phyloP scores from a whole-genome alignment of 2,329 filamentous ascomycete genomes.

The Clarireedia homoeocarpa region DNA sequence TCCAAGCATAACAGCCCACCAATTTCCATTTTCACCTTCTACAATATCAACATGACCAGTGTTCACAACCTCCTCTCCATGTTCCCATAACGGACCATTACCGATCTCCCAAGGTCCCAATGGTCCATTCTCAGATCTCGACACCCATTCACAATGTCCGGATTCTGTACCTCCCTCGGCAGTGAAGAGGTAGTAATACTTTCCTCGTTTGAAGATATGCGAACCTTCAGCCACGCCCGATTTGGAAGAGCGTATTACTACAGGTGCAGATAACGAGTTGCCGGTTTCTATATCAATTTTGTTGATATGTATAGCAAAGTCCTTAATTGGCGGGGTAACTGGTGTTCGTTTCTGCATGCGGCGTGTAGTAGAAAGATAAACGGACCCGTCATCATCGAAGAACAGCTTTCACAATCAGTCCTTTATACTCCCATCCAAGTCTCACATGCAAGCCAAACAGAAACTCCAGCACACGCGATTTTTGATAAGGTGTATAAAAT shows the following conservation, averaged over 20 bases:
- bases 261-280: constrained; percentile 28
- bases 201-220: constrained; percentile 44
- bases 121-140: background rate
- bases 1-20: constrained; percentile 44
- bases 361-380: constrained; percentile 30
- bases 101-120: constrained; percentile 1
- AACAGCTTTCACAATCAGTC: constrained; percentile 26
- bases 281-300: constrained; percentile 36
- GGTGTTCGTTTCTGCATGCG: constrained; percentile 1
- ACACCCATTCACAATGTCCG: constrained; percentile 31
- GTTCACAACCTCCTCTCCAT: constrained; percentile 24
- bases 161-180: constrained; percentile 46
- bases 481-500: background rate
- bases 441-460: no score
- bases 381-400: constrained; percentile 48
- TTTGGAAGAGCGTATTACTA: constrained; percentile 28
- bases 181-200: constrained; percentile 45
- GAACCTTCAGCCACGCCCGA: constrained; percentile 50
- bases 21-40: constrained; percentile 40
- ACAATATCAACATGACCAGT: constrained; percentile 51
- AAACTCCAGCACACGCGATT: no score
- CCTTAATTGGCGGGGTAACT: background rate
- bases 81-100: background rate
- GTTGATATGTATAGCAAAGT: constrained; percentile 30
- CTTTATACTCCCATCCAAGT: no score